Evolutionary conservation across 2,329 filamentous ascomycete genomes (phyloP), one percentile per base, ranked within the genome.

Genomic region (Nemania sp.): DNA sequence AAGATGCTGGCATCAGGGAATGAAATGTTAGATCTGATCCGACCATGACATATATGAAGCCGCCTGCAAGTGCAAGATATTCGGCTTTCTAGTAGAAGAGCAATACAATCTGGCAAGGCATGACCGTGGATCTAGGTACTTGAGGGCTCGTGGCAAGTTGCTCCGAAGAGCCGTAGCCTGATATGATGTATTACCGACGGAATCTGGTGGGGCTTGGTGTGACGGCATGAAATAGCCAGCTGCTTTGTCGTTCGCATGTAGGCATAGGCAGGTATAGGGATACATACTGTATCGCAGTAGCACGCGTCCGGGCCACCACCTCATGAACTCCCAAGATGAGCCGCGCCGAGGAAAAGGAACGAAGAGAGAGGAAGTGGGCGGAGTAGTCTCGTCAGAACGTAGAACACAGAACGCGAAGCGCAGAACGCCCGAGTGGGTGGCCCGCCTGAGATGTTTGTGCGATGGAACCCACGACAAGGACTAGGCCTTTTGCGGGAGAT

Each of bases 121-220:
- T 40, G 34, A 48, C 55, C 25, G 17, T 34, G 40, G 60, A 64
- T 63, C 67, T 63, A 65, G 64, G 63, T 60, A 62, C 56, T 65
- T 63, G 47, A 65, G 67, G 68, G 73, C 64, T 69, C 65, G 71
- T 75, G 74, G 77, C 72, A 78, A 76, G 70, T 68, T 74, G 72
- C 75, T 72, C 78, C 78, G 78, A 80, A 78, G 73, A 77, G 74
- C 77, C 78, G 77, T 74, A 79, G 76, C 77, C 78, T 79, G 77
- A 78, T 79, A 71, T 76, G 72, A 74, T 75, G 74, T 72, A 73
- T 68, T 73, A 72, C 69, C 68, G 69, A 65, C 67, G 64, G 67
- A 62, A 62, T 62, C 60, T 57, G 63, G 71, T 71, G 71, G 71
- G 70, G 69, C 69, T 57, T 67, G 62, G 70, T 72, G 67, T 68